Percentiles rank a stretch among this genome's conserved stretches.
Evolutionary conservation across 345 rosid species (phyloP).

Genomic region (Balakata baccata): DNA sequence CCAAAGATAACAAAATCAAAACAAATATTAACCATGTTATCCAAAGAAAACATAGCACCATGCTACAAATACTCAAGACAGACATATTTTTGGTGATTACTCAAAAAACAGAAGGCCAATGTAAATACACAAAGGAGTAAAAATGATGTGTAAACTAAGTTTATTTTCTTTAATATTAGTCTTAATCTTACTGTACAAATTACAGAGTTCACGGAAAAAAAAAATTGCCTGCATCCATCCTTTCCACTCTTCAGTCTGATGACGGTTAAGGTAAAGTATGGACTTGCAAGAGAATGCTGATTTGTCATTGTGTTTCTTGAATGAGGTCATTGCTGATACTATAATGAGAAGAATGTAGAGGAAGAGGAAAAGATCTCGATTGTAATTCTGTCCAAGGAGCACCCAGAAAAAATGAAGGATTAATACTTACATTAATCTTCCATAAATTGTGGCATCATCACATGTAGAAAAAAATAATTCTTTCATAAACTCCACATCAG

Average conservation of each 20-base stretch:
- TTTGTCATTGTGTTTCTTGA: constrained; percentile 76
- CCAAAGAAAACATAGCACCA: not conserved
- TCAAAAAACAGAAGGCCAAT: not conserved
- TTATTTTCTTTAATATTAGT: not conserved
- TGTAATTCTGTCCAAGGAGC: constrained; percentile 67
- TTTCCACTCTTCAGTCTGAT: constrained; percentile 99
- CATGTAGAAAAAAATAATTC: constrained; percentile 1
- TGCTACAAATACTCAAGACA: not conserved
- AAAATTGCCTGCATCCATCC: constrained; percentile 97
- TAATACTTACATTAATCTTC: not conserved
- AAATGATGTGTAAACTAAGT: not conserved
- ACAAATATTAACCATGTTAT: not conserved
- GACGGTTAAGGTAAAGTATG: constrained; percentile 77
- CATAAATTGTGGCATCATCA: not conserved
- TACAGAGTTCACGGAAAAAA: not conserved
- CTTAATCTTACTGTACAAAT: not conserved
- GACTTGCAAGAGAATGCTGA: constrained; percentile 76
- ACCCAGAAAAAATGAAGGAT: constrained; percentile 16
- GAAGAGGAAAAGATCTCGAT: constrained; percentile 88
- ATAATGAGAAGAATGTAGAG: constrained; percentile 80
- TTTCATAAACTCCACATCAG: not conserved
- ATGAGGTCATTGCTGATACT: constrained; percentile 82
- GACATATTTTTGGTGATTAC: not conserved
- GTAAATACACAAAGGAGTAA: not conserved
- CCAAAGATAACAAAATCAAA: not conserved